These are phyloP conservation scores for Sphagnum tenellum DNA, from an alignment of 225 moss, liverwort and hornwort species.

Conservation along the genomic window DNA sequence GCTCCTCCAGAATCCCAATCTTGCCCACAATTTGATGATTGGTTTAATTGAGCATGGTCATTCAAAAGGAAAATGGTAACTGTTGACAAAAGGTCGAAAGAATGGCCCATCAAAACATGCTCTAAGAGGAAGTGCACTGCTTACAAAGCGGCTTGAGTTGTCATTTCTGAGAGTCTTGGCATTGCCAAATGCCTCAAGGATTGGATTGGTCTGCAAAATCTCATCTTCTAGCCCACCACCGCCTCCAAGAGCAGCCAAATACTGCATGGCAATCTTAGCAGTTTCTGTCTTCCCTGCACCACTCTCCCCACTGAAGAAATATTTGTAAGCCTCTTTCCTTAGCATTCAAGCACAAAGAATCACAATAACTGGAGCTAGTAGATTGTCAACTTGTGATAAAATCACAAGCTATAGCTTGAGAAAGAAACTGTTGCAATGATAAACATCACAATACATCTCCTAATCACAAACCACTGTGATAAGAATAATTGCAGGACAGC, in stretches of 20 bases:
- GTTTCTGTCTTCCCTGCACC: slow-evolving; percentile 99
- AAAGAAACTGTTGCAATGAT: neutral
- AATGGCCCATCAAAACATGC: too few relatives aligned
- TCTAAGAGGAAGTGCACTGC: slow-evolving; percentile 11
- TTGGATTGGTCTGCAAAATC: slow-evolving; percentile 96
- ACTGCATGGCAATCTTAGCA: slow-evolving; percentile 98
- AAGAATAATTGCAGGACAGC: too few relatives aligned
- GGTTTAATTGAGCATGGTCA: too few relatives aligned
- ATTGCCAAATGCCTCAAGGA: slow-evolving; percentile 98
- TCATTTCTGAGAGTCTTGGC: slow-evolving; percentile 95
- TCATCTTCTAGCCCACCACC: slow-evolving; percentile 95
- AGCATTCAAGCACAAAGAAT: too few relatives aligned
- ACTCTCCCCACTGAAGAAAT: slow-evolving; percentile 77
- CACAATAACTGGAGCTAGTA: too few relatives aligned
- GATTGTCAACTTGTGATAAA: too few relatives aligned
- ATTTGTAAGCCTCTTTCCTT: neutral
- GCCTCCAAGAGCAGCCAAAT: slow-evolving; percentile 93
- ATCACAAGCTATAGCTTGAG: neutral
- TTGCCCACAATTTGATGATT: too few relatives aligned
- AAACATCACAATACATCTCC: too few relatives aligned
- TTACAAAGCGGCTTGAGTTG: slow-evolving; percentile 99
- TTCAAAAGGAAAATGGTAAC: too few relatives aligned
- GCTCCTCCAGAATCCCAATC: too few relatives aligned
- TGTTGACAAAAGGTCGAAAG: too few relatives aligned
- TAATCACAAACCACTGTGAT: too few relatives aligned